Evolutionary conservation across 129 eudicot species (phyloP).

Genomic region (Apium graveolens): DNA sequence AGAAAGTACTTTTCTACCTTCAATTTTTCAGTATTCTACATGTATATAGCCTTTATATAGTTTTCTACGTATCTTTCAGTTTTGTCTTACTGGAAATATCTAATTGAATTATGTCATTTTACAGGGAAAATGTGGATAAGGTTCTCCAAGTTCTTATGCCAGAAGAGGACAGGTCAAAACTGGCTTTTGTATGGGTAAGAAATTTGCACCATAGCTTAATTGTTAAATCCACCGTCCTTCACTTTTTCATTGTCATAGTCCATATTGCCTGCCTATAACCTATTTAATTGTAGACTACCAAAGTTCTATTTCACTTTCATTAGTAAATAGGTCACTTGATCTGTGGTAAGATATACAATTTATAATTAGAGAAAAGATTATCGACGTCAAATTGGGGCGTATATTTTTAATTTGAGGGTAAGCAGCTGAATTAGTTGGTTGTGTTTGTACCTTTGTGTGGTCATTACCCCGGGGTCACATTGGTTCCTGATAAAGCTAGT

Average conservation of each 20-base stretch:
- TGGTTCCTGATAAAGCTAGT: too few species aligned
- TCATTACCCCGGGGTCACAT: too few species aligned
- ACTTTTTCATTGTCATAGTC: neutral
- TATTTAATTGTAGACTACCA: neutral
- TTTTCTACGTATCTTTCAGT: neutral
- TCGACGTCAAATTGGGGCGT: neutral
- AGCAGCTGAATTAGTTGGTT: neutral
- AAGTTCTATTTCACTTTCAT: neutral
- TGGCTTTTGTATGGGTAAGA: slow-evolving; percentile 78
- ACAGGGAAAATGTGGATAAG: slow-evolving; percentile 55
- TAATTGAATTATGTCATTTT: neutral
- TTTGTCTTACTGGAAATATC: neutral
- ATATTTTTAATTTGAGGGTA: neutral
- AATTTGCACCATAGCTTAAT: neutral
- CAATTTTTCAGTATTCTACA: neutral
- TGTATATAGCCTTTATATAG: neutral
- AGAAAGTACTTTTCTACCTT: slow-evolving; percentile 36
- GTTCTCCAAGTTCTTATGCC: slow-evolving; percentile 61
- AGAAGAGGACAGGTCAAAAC: slow-evolving; percentile 23
- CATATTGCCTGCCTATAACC: neutral
- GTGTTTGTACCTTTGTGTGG: neutral
- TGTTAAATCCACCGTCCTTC: neutral
- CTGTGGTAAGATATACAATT: neutral
- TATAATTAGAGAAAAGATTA: neutral
- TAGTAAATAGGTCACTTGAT: neutral